Base-by-base conservation (phyloP, 441 rosid genomes). In the Adansonia grandidieri region DNA sequence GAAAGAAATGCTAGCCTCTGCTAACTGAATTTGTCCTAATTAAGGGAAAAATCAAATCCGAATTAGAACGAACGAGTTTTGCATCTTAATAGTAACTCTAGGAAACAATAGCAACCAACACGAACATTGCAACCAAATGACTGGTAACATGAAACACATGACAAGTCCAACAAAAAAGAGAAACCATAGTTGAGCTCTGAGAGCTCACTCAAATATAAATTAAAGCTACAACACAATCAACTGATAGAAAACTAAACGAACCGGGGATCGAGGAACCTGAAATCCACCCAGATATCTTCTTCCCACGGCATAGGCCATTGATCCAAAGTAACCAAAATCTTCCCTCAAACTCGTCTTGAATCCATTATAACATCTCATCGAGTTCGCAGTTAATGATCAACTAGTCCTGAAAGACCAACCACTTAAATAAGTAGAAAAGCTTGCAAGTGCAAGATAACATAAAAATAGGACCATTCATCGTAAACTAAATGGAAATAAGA, bases 261-360 rank as follows among this genome's bases (percentile, higher is more conserved):
- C 85, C 85, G 28, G 85, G 92, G 82, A 84, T 78, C 10, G 85
- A 81, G 88, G 84, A 87, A 87, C 91, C 93, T 86, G 89, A 92
- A 82, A 77, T 53, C 79, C 44, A 78, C 64, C 80, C 86, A 86
- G 91, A 88, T 80, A 75, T 84, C 82, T 81, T 78, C 80, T 82
- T 85, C 88, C 84, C 79, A 65, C 76, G 67, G 79, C 64, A 57
- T 73, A 78, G 77, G 86, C 93, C 94, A 90, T 74, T 83, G 91
- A 83, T 81, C 76, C 77, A 80, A 82, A 83, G 63, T 72, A 60
- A 51, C 80, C 84, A 81, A 80, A 79, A 77, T 84, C 87, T 64
- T 72, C 77, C 89, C 85, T 80, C 83, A 53, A 76, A 77, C 60
- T 77, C 54, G 71, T 77, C 79, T 73, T 70, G 56, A 80, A 82